These are phyloP conservation scores for Penicillium daleae DNA, from an alignment of 495 filamentous ascomycete species.

Conservation along the genomic window DNA sequence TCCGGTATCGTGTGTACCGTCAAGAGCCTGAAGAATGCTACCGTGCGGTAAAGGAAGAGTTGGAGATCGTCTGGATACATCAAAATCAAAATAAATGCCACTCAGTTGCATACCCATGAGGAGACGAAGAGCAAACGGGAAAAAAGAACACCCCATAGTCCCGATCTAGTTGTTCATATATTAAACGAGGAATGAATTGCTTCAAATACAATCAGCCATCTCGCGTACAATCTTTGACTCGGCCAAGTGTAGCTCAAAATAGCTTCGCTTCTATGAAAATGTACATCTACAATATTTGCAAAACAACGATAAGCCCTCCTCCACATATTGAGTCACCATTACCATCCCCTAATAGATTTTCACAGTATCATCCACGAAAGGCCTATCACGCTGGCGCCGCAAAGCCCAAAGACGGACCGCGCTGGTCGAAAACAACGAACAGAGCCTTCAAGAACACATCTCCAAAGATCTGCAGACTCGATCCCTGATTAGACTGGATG, in stretches of 20 bases:
- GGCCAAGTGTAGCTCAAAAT: not conserved
- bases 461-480: slow-evolving; percentile 70
- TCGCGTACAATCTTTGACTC: not conserved
- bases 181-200: slow-evolving; percentile 8
- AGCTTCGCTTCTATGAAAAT: slow-evolving; percentile 2
- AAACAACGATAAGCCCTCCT: not conserved
- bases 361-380: not conserved
- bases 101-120: slow-evolving; percentile 35
- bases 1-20: slow-evolving; percentile 76
- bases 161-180: not conserved
- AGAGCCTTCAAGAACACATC: slow-evolving; percentile 80
- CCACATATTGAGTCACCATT: not conserved
- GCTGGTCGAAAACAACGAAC: slow-evolving; percentile 75
- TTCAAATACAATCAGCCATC: slow-evolving; percentile 1
- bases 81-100: slow-evolving; percentile 27
- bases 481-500: slow-evolving; percentile 63
- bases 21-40: slow-evolving; percentile 69
- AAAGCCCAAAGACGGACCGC: slow-evolving; percentile 50
- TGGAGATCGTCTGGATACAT: slow-evolving; percentile 9
- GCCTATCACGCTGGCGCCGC: slow-evolving; percentile 29
- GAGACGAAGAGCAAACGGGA: slow-evolving; percentile 31
- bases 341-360: slow-evolving; percentile 1
- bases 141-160: slow-evolving; percentile 5
- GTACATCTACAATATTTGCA: slow-evolving; percentile 8
- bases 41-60: slow-evolving; percentile 57